These are phyloP conservation scores for Calvatia gigantea DNA, from an alignment of 768 basidiomycete species.

Conservation along the genomic window DNA sequence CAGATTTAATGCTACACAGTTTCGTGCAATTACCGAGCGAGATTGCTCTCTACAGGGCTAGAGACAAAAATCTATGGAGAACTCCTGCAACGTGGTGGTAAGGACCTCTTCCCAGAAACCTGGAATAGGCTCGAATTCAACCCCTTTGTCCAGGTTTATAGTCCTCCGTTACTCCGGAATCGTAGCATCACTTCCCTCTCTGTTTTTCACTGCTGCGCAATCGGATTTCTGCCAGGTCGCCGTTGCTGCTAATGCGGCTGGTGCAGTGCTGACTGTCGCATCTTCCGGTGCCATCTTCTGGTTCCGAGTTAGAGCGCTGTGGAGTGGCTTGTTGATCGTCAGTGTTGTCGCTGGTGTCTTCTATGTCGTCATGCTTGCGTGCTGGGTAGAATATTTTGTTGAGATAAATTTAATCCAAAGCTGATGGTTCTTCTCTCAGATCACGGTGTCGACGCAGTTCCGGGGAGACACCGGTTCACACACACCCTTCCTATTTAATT, in stretches of 20 bases:
- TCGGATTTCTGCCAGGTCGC: slow-evolving; percentile 1
- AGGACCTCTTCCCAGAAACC: not conserved
- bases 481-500: slow-evolving; percentile 3
- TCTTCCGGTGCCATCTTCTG: slow-evolving; percentile 8
- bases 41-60: not conserved
- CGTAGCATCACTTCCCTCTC: slow-evolving; percentile 2
- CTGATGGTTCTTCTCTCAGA: not conserved
- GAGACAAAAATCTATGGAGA: slow-evolving; percentile 4
- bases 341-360: not conserved
- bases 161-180: slow-evolving; percentile 6
- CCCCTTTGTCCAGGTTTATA: slow-evolving; percentile 8
- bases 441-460: slow-evolving; percentile 2
- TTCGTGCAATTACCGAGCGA: slow-evolving; percentile 7
- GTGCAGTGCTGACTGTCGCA: slow-evolving; percentile 3
- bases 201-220: slow-evolving; percentile 5
- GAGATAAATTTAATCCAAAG: not conserved
- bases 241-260: not conserved
- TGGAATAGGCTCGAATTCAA: not conserved
- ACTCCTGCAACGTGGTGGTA: slow-evolving; percentile 8
- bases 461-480: slow-evolving; percentile 2
- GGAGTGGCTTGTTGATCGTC: slow-evolving; percentile 1
- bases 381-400: not conserved
- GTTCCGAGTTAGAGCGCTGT: slow-evolving; percentile 5
- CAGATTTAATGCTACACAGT: not conserved
- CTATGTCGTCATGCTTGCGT: slow-evolving; percentile 6